Evolutionary conservation across 352 stramenopile genomes (phyloP).

Genomic region (Phytopythium cucurbitacearum): DNA sequence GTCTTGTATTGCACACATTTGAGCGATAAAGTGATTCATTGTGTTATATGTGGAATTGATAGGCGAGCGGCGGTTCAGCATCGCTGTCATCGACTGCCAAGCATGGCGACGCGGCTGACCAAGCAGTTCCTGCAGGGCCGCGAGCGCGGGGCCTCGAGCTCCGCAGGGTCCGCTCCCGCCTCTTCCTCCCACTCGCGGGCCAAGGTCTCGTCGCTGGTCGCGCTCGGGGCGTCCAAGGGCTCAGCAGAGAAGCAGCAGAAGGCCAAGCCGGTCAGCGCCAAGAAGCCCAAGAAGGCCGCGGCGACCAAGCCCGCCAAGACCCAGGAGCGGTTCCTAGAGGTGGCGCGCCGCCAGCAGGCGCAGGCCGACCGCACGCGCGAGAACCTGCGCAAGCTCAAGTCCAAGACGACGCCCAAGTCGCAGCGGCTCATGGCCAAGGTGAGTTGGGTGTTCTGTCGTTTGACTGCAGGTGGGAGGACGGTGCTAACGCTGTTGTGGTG

Average conservation of each 20-base stretch:
- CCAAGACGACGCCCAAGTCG: slow-evolving; percentile 46
- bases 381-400: slow-evolving; percentile 66
- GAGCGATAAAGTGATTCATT: no score
- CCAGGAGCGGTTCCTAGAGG: slow-evolving; percentile 49
- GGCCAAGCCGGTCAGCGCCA: slow-evolving; percentile 7
- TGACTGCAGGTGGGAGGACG: neutral
- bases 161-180: slow-evolving; percentile 1
- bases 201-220: slow-evolving; percentile 12
- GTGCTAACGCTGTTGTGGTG: slow-evolving; percentile 1
- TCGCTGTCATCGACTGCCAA: neutral
- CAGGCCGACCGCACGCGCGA: slow-evolving; percentile 45
- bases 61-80: no score
- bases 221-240: slow-evolving; percentile 9
- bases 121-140: slow-evolving; percentile 74
- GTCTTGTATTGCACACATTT: no score
- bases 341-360: slow-evolving; percentile 43
- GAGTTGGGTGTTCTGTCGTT: neutral
- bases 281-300: slow-evolving; percentile 26
- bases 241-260: slow-evolving; percentile 15
- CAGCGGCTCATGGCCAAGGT: slow-evolving; percentile 70
- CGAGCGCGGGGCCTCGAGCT: slow-evolving; percentile 12
- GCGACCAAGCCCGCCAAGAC: slow-evolving; percentile 15
- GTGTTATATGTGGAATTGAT: no score
- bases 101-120: slow-evolving; percentile 59
- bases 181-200: slow-evolving; percentile 3